These are phyloP conservation scores for Dacryopinax primogenitus DNA, from an alignment of 768 basidiomycete species.

Conservation along the genomic window DNA sequence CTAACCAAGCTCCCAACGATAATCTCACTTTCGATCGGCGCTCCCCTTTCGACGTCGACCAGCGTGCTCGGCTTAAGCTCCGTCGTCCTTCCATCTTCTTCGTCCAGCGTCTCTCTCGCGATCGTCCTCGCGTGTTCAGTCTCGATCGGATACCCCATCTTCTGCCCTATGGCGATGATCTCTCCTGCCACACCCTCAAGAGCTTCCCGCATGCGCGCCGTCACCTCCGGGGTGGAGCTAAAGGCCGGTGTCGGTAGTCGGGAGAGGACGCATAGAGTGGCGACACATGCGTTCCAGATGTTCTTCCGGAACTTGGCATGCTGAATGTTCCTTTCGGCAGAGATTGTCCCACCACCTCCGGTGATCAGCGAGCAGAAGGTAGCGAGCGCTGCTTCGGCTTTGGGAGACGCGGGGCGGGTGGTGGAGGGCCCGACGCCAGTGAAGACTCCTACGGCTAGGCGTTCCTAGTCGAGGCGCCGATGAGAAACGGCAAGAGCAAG, in stretches of 20 bases:
- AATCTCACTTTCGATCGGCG: not conserved
- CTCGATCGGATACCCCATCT: conserved; percentile 3
- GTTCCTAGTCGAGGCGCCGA: not conserved
- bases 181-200: not conserved
- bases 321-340: conserved; percentile 14
- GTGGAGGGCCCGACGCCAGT: not conserved
- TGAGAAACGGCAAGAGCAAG: not conserved
- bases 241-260: not conserved
- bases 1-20: conserved; percentile 5
- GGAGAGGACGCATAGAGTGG: not conserved
- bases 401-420: not conserved
- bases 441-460: not conserved
- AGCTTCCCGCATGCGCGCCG: not conserved
- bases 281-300: conserved; percentile 7
- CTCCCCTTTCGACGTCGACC: not conserved
- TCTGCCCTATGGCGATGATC: not conserved
- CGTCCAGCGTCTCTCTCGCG: not conserved
- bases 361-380: conserved; percentile 13
- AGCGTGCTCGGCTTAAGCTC: not conserved
- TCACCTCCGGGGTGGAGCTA: not conserved
- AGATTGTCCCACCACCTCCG: conserved; percentile 10
- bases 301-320: conserved; percentile 14
- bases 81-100: not conserved
- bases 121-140: not conserved
- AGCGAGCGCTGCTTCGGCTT: not conserved